A percentile compares a stretch with the other conserved stretches of the same genome.
Conservation (phyloP, 78 protist genomes). For the Mantamonas sphyraenae region DNA sequence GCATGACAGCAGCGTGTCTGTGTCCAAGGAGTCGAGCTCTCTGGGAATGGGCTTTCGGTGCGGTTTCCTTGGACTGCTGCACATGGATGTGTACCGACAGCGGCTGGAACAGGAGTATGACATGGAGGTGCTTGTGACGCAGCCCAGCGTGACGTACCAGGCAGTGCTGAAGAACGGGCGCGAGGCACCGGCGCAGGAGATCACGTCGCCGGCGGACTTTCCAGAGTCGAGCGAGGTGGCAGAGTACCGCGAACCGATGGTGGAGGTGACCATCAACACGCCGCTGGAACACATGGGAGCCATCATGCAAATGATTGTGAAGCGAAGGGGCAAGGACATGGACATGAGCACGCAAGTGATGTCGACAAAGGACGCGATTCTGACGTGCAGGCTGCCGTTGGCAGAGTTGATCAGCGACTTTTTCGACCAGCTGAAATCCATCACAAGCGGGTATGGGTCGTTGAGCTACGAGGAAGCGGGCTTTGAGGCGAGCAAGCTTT, state of each 20-base stretch:
- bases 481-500: conserved; percentile 19
- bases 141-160: conserved; percentile 76
- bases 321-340: too few relatives aligned
- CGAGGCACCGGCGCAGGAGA: neutral
- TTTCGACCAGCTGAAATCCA: conserved; percentile 46
- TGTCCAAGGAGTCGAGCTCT: conserved; percentile 28
- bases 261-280: conserved; percentile 30
- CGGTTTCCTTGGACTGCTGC: conserved; percentile 90
- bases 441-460: conserved; percentile 59
- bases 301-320: conserved; percentile 23
- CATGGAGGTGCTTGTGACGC: conserved; percentile 54
- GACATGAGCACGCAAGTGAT: too few relatives aligned
- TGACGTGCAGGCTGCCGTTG: conserved; percentile 62
- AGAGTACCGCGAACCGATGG: conserved; percentile 48
- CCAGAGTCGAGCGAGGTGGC: neutral
- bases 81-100: conserved; percentile 79
- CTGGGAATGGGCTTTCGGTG: conserved; percentile 83
- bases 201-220: neutral
- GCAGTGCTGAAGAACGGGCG: conserved; percentile 8
- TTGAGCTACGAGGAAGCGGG: conserved; percentile 39
- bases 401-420: conserved; percentile 64
- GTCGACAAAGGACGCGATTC: conserved; percentile 16
- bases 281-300: conserved; percentile 61
- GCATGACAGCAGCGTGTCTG: conserved; percentile 60
- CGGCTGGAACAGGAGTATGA: conserved; percentile 53